These are phyloP conservation scores for Mycena rebaudengoi DNA, from an alignment of 768 basidiomycete species.

Conservation along the genomic window DNA sequence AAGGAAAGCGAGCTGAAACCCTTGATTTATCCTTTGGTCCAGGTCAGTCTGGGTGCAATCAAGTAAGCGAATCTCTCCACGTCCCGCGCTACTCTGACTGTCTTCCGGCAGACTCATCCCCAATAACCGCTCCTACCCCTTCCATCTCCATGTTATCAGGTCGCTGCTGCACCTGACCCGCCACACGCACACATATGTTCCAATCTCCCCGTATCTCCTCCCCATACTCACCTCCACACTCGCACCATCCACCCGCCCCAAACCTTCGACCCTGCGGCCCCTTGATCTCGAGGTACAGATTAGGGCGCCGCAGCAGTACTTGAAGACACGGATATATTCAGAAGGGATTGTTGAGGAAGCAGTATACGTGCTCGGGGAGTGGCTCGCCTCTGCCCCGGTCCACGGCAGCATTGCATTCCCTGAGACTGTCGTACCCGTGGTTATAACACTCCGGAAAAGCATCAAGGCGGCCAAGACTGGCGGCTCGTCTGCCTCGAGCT, in stretches of 20 bases:
- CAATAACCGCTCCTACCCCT: slow-evolving; percentile 91
- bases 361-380: slow-evolving; percentile 80
- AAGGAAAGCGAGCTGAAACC: slow-evolving; percentile 82
- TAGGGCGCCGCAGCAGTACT: slow-evolving; percentile 87
- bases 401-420: slow-evolving; percentile 94
- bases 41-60: slow-evolving; percentile 92
- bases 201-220: slow-evolving; percentile 86
- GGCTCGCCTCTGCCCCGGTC: slow-evolving; percentile 74
- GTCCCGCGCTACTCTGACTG: slow-evolving; percentile 11
- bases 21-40: slow-evolving; percentile 95
- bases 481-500: slow-evolving; percentile 24
- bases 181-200: slow-evolving; percentile 87
- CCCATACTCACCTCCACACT: slow-evolving; percentile 86
- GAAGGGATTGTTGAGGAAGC: slow-evolving; percentile 88
- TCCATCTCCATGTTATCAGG: slow-evolving; percentile 91
- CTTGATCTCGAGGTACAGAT: slow-evolving; percentile 90
- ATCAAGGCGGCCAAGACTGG: slow-evolving; percentile 68
- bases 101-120: slow-evolving; percentile 76
- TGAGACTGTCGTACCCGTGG: slow-evolving; percentile 85
- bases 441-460: slow-evolving; percentile 74
- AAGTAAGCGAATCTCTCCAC: slow-evolving; percentile 64
- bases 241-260: slow-evolving; percentile 71
- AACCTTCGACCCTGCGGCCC: slow-evolving; percentile 86
- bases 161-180: slow-evolving; percentile 87
- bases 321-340: slow-evolving; percentile 85